Percentiles rank a stretch among this genome's conserved stretches.
Conservation (phyloP, 2,329 filamentous ascomycete genomes). For the Trichoderma harzianum region DNA sequence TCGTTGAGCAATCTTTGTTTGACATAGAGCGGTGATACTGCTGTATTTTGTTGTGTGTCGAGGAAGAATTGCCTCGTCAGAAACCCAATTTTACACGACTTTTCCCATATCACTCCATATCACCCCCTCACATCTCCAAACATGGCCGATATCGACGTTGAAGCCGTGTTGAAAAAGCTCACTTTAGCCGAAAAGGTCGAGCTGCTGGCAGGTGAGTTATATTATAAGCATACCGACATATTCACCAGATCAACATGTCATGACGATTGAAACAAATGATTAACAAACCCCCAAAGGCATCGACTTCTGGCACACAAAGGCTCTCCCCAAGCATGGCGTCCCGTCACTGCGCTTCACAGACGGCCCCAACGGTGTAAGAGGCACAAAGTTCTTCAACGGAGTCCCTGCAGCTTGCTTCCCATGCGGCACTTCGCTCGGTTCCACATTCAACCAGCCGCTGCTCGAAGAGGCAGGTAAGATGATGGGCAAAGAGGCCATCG, state of each 20-base stretch:
- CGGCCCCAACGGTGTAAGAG: slow-evolving; percentile 67
- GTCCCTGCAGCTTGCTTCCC: slow-evolving; percentile 58
- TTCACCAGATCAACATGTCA: no score
- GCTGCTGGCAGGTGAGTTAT: slow-evolving; percentile 44
- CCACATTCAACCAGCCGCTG: slow-evolving; percentile 55
- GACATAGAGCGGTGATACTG: not conserved
- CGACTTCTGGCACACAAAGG: slow-evolving; percentile 68
- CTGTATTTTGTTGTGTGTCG: not conserved
- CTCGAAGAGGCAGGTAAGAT: slow-evolving; percentile 48
- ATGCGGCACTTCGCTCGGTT: slow-evolving; percentile 55
- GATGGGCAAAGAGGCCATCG: slow-evolving; percentile 52
- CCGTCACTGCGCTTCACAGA: slow-evolving; percentile 65
- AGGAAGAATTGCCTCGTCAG: not conserved
- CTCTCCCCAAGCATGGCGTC: slow-evolving; percentile 57
- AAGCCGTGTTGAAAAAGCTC: slow-evolving; percentile 53
- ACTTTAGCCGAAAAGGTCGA: slow-evolving; percentile 51
- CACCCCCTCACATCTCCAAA: not conserved
- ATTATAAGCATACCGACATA: not conserved
- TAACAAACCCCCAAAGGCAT: slow-evolving; percentile 40
- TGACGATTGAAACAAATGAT: not conserved
- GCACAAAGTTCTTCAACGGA: slow-evolving; percentile 66
- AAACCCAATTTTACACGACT: not conserved
- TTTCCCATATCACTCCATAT: not conserved
- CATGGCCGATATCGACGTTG: slow-evolving; percentile 54
- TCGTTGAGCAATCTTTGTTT: not conserved